Evolutionary conservation across 2,329 filamentous ascomycete species (phyloP), one percentile per base, ranked within the genome.

Genomic region (Botrytis paeoniae): DNA sequence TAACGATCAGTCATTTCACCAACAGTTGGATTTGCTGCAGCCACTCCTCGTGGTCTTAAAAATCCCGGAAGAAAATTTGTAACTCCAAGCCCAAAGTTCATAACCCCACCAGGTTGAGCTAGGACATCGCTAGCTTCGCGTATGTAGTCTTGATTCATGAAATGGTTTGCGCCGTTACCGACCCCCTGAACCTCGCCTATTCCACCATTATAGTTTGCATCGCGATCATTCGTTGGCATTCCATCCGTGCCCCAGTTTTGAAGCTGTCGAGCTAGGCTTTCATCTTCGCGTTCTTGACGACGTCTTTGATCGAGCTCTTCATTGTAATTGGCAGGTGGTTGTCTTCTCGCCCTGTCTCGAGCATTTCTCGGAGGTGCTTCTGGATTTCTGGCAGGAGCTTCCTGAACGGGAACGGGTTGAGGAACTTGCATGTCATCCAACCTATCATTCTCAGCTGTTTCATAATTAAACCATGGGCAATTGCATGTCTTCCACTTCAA

Each of bases 401-500:
- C 60, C 35, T 73, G 72, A 18, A 66, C 74, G 35, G 70, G 61
- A 22, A 59, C 48, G 22, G 39, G 54, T 48, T 62, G 39, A n/a
- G 86, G 84, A 8, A 87, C 81, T 59, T 85, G 83, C 83, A 89
- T 85, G 73, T 88, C 85, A 22, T 86, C 84, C 16, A 88, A 80
- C 4, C 84, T 84, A 75, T 92, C 89, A 20, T 83, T 83, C 69
- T 89, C 88, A 8, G 83, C 80, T 5, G 80, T 78, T 39, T 89
- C 86, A 78, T 90, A 88, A 80, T 90, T 92, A 84, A 95, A 94
- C 89, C 90, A 93, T 0, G 92, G 91, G 77, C 94, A 97, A 70
- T 92, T 89, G 79, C 94, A 97, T 1, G 86, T 90, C 83, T 93
- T 95, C 93, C 94, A 97, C 78, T 92, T 92, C 45, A 85, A 80